Conservation (phyloP, 208 protist genomes). For the Leishmania tropica region DNA sequence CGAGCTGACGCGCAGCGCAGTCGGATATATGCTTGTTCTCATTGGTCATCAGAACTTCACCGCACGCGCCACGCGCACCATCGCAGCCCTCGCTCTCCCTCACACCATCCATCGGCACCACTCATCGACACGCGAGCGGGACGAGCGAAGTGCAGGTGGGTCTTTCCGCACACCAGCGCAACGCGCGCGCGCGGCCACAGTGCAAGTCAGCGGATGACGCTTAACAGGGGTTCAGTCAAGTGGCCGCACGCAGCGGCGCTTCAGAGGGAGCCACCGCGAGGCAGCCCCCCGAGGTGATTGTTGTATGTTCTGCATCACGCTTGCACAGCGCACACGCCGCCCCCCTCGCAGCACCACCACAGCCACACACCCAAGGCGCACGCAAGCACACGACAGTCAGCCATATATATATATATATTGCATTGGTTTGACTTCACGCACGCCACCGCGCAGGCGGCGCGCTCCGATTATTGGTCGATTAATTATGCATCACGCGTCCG, state of each 20-base stretch:
- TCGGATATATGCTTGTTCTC: conserved; percentile 71
- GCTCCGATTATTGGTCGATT: too few species aligned
- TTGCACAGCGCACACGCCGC: conserved; percentile 18
- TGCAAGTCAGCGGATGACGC: conserved; percentile 45
- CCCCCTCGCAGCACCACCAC: neutral
- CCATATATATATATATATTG: conserved; percentile 10
- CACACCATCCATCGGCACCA: conserved; percentile 40
- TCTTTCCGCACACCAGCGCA: conserved; percentile 16
- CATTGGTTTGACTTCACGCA: too few species aligned
- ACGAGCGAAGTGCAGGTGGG: conserved; percentile 55
- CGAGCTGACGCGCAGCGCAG: conserved; percentile 14
- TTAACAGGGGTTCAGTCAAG: conserved; percentile 39
- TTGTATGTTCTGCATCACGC: conserved; percentile 42
- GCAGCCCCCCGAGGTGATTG: conserved; percentile 29
- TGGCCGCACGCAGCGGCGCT: conserved; percentile 17
- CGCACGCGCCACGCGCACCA: neutral
- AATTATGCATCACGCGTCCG: too few species aligned
- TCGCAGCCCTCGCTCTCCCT: conserved; percentile 21
- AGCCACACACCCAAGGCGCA: neutral
- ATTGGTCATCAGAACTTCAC: conserved; percentile 43
- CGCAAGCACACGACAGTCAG: conserved; percentile 1
- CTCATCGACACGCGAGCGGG: conserved; percentile 32
- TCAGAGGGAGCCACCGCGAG: conserved; percentile 25
- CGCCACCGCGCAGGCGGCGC: too few species aligned
- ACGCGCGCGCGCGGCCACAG: neutral